A percentile compares a stretch with the other conserved stretches of the same genome.
These are phyloP conservation scores for Brassica incana DNA, from an alignment of 345 rosid genomes.

Conservation along the genomic window DNA sequence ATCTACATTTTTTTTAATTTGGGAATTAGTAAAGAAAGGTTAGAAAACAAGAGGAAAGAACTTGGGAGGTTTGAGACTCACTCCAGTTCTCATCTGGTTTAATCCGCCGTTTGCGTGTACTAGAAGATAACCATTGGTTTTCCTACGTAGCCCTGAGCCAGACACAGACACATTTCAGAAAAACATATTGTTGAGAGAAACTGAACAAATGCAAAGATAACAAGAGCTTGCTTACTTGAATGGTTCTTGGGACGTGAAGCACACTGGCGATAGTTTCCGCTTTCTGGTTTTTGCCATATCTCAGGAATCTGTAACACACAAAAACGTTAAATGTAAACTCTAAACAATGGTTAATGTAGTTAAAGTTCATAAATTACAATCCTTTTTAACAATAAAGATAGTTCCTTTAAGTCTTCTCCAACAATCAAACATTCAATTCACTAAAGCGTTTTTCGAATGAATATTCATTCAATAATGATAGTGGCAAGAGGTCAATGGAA, in stretches of 20 bases:
- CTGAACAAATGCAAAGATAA: background rate
- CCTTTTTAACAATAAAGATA: background rate
- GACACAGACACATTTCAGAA: background rate
- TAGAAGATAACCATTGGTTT: background rate
- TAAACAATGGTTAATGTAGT: background rate
- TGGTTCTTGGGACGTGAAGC: background rate
- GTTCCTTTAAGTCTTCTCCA: too few relatives aligned
- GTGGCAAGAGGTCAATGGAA: slow-evolving; percentile 22
- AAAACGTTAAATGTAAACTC: background rate
- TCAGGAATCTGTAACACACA: background rate
- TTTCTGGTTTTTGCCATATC: background rate
- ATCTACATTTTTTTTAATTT: background rate
- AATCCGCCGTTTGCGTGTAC: background rate
- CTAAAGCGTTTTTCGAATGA: background rate
- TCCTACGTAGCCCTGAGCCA: background rate
- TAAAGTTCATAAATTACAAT: background rate
- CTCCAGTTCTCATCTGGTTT: background rate
- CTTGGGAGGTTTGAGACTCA: background rate
- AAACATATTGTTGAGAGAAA: background rate
- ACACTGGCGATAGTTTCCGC: background rate
- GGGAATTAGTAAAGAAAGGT: background rate
- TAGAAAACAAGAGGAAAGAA: background rate
- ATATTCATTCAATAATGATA: slow-evolving; percentile 10
- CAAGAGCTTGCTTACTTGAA: slow-evolving; percentile 35
- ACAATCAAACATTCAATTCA: too few relatives aligned